Evolutionary conservation across 2,329 filamentous ascomycete genomes (phyloP).

Genomic region (Magnaporthiopsis poae): DNA sequence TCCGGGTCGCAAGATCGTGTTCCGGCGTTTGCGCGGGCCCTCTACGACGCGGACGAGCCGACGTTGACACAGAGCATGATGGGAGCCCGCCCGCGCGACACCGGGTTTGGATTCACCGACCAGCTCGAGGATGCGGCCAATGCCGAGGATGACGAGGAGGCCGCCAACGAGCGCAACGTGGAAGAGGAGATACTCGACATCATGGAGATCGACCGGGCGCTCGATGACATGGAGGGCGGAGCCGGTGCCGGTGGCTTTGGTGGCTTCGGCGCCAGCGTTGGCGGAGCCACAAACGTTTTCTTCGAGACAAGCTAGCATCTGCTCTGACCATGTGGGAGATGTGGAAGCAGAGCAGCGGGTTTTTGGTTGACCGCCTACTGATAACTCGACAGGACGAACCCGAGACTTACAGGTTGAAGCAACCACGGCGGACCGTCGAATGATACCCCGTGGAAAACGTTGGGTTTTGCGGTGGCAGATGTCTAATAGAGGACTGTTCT

Average conservation of each 20-base stretch:
- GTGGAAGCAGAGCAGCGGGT: background rate
- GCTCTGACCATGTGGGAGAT: background rate
- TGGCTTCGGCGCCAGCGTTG: slow-evolving; percentile 20
- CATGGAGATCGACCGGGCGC: slow-evolving; percentile 53
- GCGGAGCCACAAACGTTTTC: slow-evolving; percentile 23
- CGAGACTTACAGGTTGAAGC: background rate
- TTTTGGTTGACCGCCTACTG: background rate
- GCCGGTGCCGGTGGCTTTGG: slow-evolving; percentile 29
- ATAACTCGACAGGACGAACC: background rate
- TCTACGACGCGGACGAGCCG: slow-evolving; percentile 17
- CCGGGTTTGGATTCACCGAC: slow-evolving; percentile 39
- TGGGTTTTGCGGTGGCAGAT: background rate
- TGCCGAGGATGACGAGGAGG: slow-evolving; percentile 35
- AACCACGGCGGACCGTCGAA: background rate
- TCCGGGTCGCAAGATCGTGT: background rate
- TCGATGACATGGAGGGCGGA: slow-evolving; percentile 45
- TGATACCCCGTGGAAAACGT: background rate
- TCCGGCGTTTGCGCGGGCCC: slow-evolving; percentile 9
- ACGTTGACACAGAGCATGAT: slow-evolving; percentile 19
- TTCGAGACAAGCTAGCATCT: slow-evolving; percentile 15
- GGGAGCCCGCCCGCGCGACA: slow-evolving; percentile 16
- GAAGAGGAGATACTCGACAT: slow-evolving; percentile 55
- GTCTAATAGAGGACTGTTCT: background rate
- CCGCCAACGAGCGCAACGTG: slow-evolving; percentile 39
- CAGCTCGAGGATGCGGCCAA: slow-evolving; percentile 45